Percentiles rank a stretch among this genome's conserved stretches.
phyloP scores from a whole-genome alignment of 306 rosid species.

The Acacia acuminata region DNA sequence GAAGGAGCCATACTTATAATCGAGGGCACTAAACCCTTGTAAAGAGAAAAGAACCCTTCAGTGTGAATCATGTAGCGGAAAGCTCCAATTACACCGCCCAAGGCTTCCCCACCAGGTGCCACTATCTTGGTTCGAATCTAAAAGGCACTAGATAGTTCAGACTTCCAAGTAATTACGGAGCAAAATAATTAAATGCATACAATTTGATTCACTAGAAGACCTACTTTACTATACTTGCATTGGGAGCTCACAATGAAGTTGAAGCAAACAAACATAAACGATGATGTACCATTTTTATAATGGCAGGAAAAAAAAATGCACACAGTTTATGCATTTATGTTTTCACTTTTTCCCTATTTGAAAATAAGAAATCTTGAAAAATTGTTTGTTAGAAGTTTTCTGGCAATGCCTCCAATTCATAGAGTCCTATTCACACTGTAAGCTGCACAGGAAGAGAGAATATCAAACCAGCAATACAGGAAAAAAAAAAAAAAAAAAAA shows the following conservation, averaged over 20 bases:
- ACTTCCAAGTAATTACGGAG: constrained; percentile 17
- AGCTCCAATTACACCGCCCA: constrained; percentile 92
- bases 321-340: constrained; percentile 6
- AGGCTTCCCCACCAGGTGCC: constrained; percentile 96
- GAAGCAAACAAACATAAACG: constrained; percentile 18
- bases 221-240: neutral
- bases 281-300: constrained; percentile 9
- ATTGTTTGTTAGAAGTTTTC: neutral
- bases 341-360: neutral
- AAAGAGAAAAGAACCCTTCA: constrained; percentile 90
- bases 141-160: constrained; percentile 30
- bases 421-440: neutral
- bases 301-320: constrained; percentile 18
- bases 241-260: constrained; percentile 14
- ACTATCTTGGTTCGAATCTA: constrained; percentile 94
- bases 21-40: constrained; percentile 94
- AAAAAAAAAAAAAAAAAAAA: neutral
- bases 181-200: constrained; percentile 24
- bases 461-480: neutral
- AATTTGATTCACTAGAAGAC: constrained; percentile 13
- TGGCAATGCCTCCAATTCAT: neutral
- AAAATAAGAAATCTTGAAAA: neutral
- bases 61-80: constrained; percentile 81
- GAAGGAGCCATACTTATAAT: constrained; percentile 95
- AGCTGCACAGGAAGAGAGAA: constrained; percentile 4